Base-by-base conservation (phyloP, 2,329 filamentous ascomycete species). In the Tympanopsis confertula region DNA sequence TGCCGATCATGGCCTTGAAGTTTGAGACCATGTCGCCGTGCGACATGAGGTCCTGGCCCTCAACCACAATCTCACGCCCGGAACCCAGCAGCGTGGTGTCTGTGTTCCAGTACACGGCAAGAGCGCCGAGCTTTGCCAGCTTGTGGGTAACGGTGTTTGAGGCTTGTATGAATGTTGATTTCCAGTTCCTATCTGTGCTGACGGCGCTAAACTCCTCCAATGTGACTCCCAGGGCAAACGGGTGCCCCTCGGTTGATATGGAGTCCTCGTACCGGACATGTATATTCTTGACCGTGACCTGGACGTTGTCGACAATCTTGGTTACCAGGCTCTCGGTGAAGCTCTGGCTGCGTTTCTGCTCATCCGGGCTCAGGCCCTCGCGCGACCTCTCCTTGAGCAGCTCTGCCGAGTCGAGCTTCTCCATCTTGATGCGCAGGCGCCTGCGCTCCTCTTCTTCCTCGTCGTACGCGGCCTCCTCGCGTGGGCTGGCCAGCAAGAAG, bases 41-140 rank as follows among this genome's bases (percentile, higher is more conserved):
- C 5, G 79, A 65, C 38, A 83, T 68, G 7, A 71, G 22, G n/a
- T 7, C 7, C 22, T 7, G 22, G 22, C 7, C 62, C 44, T 85
- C 72, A 10, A 72, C 66, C 20, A 66, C 73, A 3, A 75, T 74
- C 46, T 91, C 86, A 46, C 83, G 80, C 5, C 87, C 87, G 4
- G 83, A 79, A 12, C 87, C 86, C 32, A 96, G 69, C 3, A 98
- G 70, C 19, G 80, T 70, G 1, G 87, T 77, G 56, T 99, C 89
- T 1, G 91, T 98, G 56, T 98, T 91, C 91, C 93, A 99, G 59
- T 99, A 99, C 7, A 96, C 74, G 3, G 91, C 87, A 37, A 99
- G 63, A 4, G 88, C 86, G 20, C 86, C 86, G 13, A 99, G 70
- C 3, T 82, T 93, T 4, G 88, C 91, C 35, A 98, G 70, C 61